Evolutionary conservation across 495 filamentous ascomycete species (phyloP), one percentile per base, ranked within the genome.

Genomic region (Tuber borchii): DNA sequence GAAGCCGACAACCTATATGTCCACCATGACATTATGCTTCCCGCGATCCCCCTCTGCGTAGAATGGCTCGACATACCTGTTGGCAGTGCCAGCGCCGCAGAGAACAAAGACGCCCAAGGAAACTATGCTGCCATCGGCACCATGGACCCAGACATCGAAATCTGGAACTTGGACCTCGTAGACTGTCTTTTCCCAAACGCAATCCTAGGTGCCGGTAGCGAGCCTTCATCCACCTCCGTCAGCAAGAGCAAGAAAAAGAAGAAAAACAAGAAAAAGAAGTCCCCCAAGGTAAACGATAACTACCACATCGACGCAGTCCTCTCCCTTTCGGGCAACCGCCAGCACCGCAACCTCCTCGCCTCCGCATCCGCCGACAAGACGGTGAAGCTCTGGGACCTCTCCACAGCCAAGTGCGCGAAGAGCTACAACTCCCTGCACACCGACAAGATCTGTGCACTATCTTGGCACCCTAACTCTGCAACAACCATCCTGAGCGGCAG

Each of bases 11-110:
- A 99, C 84, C 90, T 99, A 51, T 99, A 98, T 84, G 94, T 98
- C 16, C 95, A 99, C 86, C 96, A 99, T 86, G 95, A 99, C 82
- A 97, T 99, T 80, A 97, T 99, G 95, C 90, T 99, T 61, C 95
- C 95, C 26, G 94, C 94, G 44, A 97, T 98, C 84, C 95, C 95
- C 2, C 89, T 99, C 20, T 95, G 93, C 83, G 87, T 97, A 48
- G 95, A 99, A 85, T 99, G 95, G 95, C 85, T 99, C 31, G 91
- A 97, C 83, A 85, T 96, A 45, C 90, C 94, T 65, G 93, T 97
- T 45, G 91, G 92, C 70, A 26, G 16, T 12, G 14, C 26, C 14
- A 93, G 93, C 81, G 82, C 83, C 31, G 87, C 88, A 76, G 85
- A 86, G 22, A 89, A 88, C 73, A 86, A 83, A 37, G 87, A 89